phyloP scores from a whole-genome alignment of 495 filamentous ascomycete genomes.

The Jackrogersella minutella region DNA sequence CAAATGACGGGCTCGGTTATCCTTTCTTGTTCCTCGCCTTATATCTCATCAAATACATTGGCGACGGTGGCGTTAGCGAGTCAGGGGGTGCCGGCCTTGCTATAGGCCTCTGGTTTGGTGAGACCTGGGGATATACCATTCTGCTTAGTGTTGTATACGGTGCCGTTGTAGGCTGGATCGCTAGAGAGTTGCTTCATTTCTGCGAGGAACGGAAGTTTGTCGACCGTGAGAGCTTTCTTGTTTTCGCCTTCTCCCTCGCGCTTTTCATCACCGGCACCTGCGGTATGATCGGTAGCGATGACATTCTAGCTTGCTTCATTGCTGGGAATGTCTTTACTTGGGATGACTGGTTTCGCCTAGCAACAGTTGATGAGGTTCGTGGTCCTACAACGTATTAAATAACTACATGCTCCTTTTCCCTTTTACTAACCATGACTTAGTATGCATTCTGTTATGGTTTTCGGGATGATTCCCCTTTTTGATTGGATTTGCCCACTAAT shows the following conservation, averaged over 20 bases:
- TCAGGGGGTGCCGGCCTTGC: constrained; percentile 69
- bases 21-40: constrained; percentile 88
- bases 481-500: constrained; percentile 3
- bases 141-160: constrained; percentile 83
- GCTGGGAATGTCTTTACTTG: constrained; percentile 91
- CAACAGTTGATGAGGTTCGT: constrained; percentile 77
- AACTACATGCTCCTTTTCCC: no score
- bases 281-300: constrained; percentile 90
- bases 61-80: constrained; percentile 55
- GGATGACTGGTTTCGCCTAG: constrained; percentile 92
- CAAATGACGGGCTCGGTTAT: constrained; percentile 94
- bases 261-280: constrained; percentile 87
- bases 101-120: constrained; percentile 83
- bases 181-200: constrained; percentile 82
- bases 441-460: constrained; percentile 7
- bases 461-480: no score
- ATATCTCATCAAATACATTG: constrained; percentile 80
- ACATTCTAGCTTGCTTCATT: constrained; percentile 92
- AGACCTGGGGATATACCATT: constrained; percentile 87
- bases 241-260: constrained; percentile 64
- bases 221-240: constrained; percentile 88
- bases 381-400: neutral
- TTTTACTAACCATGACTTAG: constrained; percentile 20
- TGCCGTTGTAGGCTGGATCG: constrained; percentile 76
- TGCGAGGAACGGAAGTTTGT: constrained; percentile 84